Evolutionary conservation across 805 yeast genomes (phyloP), one percentile per base, ranked within the genome.

Genomic region (Starmera amethionina): DNA sequence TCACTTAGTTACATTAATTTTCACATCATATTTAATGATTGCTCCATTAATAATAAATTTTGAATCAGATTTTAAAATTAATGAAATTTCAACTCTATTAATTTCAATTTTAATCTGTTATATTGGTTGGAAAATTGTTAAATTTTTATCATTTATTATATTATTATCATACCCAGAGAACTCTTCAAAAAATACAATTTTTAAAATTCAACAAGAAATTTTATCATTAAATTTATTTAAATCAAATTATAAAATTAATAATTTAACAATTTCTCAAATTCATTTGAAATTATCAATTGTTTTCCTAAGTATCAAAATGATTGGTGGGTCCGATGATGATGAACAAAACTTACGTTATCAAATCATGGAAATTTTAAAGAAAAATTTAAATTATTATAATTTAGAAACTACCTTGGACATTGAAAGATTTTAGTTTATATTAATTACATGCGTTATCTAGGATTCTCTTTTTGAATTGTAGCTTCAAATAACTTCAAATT

Each of bases 261-360:
- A 64, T 35, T 41, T 82, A 8, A 63, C 73, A 38, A 61, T 83
- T 7, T 69, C 82, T 4, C 77, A 80, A 47, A 79, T 81, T 32
- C 82, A 79, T 53, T 75, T 77, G 52, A 71, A 70, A 43, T 60
- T 80, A 4, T 76, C 69, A 48, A 67, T 83, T 19, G 73, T 79
- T 2, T 70, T 85, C 4, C 45, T 80, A 14, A 69, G 64, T 41
- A 47, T 83, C 4, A 58, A 56, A 16, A 77, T 83, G 82, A 58
- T 63, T 36, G 89, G 89, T n/a, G 83, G 80, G 1, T 73, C 82
- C 4, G 75, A 75, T 45, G 85, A 81, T 41, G 88, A 82, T 36
- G 90, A 82, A 54, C 58, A 75, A 1, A 60, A 66, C 29, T 51
- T 83, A 30, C 56, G 82, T 34, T 69, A 67, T 43, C 77, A 77